Percentiles rank a stretch among this genome's conserved stretches.
phyloP scores from a whole-genome alignment of 1,139 yeast species.

The Nakaseomyces sp. region DNA sequence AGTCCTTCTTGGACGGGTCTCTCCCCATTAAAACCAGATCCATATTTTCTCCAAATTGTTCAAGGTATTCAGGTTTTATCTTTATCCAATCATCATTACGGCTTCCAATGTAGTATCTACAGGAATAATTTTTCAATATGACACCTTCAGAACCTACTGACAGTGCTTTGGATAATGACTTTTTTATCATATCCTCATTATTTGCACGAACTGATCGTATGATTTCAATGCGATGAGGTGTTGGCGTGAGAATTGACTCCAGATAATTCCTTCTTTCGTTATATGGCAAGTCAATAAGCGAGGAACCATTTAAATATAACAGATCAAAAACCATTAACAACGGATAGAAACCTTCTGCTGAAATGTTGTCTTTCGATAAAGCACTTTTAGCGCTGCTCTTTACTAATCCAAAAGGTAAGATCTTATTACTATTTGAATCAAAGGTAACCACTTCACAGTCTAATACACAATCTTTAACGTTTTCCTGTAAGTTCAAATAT shows the following conservation, averaged over 20 bases:
- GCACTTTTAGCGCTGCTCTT: conserved; percentile 51
- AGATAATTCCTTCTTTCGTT: conserved; percentile 49
- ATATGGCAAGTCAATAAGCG: conserved; percentile 49
- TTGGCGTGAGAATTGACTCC: conserved; percentile 39
- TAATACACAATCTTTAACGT: conserved; percentile 43
- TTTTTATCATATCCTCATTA: conserved; percentile 45
- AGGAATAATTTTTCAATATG: conserved; percentile 56
- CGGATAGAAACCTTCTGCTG: conserved; percentile 39
- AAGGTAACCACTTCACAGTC: conserved; percentile 95
- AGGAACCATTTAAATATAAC: conserved; percentile 54
- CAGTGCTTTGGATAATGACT: conserved; percentile 51
- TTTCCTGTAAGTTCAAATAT: conserved; percentile 39
- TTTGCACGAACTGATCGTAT: conserved; percentile 40
- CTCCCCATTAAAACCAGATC: conserved; percentile 77
- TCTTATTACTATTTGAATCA: conserved; percentile 51
- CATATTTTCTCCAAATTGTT: conserved; percentile 76
- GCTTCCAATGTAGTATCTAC: conserved; percentile 52
- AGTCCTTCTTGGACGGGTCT: conserved; percentile 62
- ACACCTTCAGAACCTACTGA: conserved; percentile 71
- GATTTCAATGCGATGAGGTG: conserved; percentile 46
- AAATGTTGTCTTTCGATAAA: conserved; percentile 30
- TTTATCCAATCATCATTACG: conserved; percentile 68
- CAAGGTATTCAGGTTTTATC: conserved; percentile 83
- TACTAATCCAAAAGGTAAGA: conserved; percentile 74
- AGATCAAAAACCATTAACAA: conserved; percentile 65